Percentiles rank a stretch among this genome's conserved stretches.
phyloP scores from a whole-genome alignment of 805 yeast genomes.

The Dipodascus albidus region DNA sequence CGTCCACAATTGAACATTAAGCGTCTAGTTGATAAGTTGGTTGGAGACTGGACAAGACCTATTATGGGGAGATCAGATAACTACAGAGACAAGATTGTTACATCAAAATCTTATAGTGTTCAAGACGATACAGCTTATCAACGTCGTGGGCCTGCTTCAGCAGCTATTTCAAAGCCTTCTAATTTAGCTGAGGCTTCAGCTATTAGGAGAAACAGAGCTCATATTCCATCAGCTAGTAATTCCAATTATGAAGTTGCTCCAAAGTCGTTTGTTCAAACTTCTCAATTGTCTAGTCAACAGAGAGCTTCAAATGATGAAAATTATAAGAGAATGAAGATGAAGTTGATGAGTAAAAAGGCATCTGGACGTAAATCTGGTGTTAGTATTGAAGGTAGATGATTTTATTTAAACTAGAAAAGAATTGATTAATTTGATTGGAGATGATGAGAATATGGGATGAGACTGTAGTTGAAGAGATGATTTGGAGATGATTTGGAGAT shows the following conservation, averaged over 20 bases:
- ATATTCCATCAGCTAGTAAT: slow-evolving; percentile 85
- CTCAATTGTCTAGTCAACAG: neutral
- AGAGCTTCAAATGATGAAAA: slow-evolving; percentile 37
- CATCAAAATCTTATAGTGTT: slow-evolving; percentile 47
- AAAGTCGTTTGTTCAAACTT: slow-evolving; percentile 29
- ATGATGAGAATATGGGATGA: too few species aligned
- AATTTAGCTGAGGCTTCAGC: slow-evolving; percentile 82
- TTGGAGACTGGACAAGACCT: slow-evolving; percentile 98
- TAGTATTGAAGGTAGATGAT: slow-evolving; percentile 67
- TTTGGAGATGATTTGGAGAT: too few species aligned
- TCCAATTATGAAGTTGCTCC: slow-evolving; percentile 90
- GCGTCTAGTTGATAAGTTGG: slow-evolving; percentile 77
- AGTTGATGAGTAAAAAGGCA: slow-evolving; percentile 35
- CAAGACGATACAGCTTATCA: slow-evolving; percentile 13
- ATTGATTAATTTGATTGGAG: too few species aligned
- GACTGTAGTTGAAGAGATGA: too few species aligned
- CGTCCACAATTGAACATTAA: slow-evolving; percentile 81
- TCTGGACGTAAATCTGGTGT: slow-evolving; percentile 54
- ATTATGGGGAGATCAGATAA: slow-evolving; percentile 92
- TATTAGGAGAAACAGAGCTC: slow-evolving; percentile 85
- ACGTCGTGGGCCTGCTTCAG: slow-evolving; percentile 8
- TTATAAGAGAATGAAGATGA: slow-evolving; percentile 64
- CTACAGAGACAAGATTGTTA: slow-evolving; percentile 75
- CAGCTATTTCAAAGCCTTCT: slow-evolving; percentile 8
- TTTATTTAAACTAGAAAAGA: slow-evolving; percentile 14